Evolutionary conservation across 2,329 filamentous ascomycete species (phyloP).

Genomic region (Phoma sp.): DNA sequence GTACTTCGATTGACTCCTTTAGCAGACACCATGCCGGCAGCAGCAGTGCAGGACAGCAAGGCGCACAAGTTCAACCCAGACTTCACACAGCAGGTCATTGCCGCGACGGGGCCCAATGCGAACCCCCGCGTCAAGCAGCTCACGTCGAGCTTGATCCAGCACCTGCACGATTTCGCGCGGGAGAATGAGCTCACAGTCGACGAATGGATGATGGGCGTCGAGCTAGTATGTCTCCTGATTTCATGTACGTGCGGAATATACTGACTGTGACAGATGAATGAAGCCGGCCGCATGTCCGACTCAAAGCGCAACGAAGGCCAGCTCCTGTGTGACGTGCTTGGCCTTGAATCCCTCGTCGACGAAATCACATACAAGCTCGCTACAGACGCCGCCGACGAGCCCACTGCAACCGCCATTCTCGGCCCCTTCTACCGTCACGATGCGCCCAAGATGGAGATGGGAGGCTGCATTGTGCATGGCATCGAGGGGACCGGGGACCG

Average conservation of each 20-base stretch:
- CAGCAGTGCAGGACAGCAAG: slow-evolving; percentile 11
- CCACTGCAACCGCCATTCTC: slow-evolving; percentile 80
- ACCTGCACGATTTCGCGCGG: slow-evolving; percentile 79
- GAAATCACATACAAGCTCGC: slow-evolving; percentile 77
- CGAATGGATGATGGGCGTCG: slow-evolving; percentile 77
- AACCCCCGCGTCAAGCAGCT: slow-evolving; percentile 70
- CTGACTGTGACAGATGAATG: slow-evolving; percentile 58
- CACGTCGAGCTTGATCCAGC: slow-evolving; percentile 69
- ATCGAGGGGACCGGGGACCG: slow-evolving; percentile 58
- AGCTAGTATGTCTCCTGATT: slow-evolving; percentile 60
- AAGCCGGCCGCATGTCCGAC: slow-evolving; percentile 68
- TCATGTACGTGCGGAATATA: neutral
- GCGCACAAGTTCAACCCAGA: slow-evolving; percentile 70
- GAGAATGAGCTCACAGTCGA: slow-evolving; percentile 80
- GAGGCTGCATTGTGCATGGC: slow-evolving; percentile 67
- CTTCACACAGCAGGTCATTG: slow-evolving; percentile 77
- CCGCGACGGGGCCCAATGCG: slow-evolving; percentile 75
- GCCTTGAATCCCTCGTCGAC: slow-evolving; percentile 71
- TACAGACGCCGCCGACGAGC: slow-evolving; percentile 56
- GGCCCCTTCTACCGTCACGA: slow-evolving; percentile 85
- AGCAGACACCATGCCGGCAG: slow-evolving; percentile 7
- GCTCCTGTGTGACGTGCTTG: slow-evolving; percentile 65
- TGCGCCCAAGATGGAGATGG: slow-evolving; percentile 74
- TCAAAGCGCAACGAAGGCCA: slow-evolving; percentile 70
- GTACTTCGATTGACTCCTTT: neutral